Evolutionary conservation across 306 rosid genomes (phyloP), one percentile per base, ranked within the genome.

Genomic region (Leucaena leucocephala): DNA sequence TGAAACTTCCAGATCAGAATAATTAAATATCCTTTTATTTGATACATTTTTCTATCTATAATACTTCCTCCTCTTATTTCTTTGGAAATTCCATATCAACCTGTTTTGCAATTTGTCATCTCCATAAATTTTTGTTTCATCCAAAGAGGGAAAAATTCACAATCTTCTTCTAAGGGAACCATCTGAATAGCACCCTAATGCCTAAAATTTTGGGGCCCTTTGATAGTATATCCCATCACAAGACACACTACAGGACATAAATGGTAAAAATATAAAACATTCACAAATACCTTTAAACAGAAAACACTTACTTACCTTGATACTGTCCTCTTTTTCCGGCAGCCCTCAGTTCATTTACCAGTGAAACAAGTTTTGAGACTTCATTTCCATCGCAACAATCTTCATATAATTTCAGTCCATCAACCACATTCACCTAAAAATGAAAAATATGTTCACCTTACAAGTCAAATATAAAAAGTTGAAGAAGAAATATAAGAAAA

Each of bases 361-460:
- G 69, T 17, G 88, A 83, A 82, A 87, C 76, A 68, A 95, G 87
- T 82, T 88, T 90, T 40, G 91, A 85, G 69, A 93, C 88, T 84
- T 90, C 96, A 33, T 76, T 39, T 40, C 87, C 86, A 71, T 79
- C 87, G 55, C 86, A 79, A 40, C 91, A 83, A 21, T 82, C 86
- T 68, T 96, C 93, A 70, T 86, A 90, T 81, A 84, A 80, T 76
- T 93, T 93, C 84, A 96, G 83, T 68, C 99, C 99, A 58, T 93
- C 98, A 39, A 84, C 91, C 82, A 71, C 90, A 74, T 96, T 96
- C 78, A 96, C 86, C 99, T 96, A 74, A 73, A 76, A 36, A 33
- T 17, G 61, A 49, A 76, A 78, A 36, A 80, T 50, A 54, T 38
- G 54, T n/a, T n/a, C 42, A 77, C 48, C 15, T 81, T 22, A 74